Evolutionary conservation across 371 early-diverging fungal genomes (phyloP), one percentile per base, ranked within the genome.

Genomic region (Dentiscutata heterogama): DNA sequence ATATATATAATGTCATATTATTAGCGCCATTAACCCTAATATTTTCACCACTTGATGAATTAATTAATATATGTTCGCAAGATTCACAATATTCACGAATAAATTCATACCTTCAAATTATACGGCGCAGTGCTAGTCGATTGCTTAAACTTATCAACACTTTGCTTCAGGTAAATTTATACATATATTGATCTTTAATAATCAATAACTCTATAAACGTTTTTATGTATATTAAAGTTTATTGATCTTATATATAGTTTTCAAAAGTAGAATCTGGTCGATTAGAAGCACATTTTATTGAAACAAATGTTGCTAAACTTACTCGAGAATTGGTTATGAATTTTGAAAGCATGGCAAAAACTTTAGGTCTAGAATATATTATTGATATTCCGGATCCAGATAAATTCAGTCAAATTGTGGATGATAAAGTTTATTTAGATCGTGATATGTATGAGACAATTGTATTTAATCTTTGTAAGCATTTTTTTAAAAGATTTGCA

Each of bases 401-500:
- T 54, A 22, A 35, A 27, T 29, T 85, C 29, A 79, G 82, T 8
- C 81, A 82, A 6, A 20, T 3, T n/a, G 18, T 78, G 42, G n/a
- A 29, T 22, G 39, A 78, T 10, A 83, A 82, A 3, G 64, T 87
- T 8, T 89, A 85, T 83, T 80, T 89, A 25, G 89, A 89, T 75
- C 81, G 70, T 14, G 86, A 87, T n/a, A 87, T 89, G 87, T 88
- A 86, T 85, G 84, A 85, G n/a, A 87, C 87, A n/a, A 87, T 89
- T 77, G 71, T 88, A 27, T 86, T 87, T 67, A 88, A 88, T 64
- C 71, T 89, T 11, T 78, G 78, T 78, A 63, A 78, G 78, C 25
- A 25, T 53, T n/a, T 39, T 18, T 31, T 65, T 13, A 31, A 0
- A 63, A 46, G 7, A 46, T 11, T 10, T 46, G 46, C 7, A 11